phyloP scores from a whole-genome alignment of 1,284 basidiomycete genomes.

The Peniophora sp. region DNA sequence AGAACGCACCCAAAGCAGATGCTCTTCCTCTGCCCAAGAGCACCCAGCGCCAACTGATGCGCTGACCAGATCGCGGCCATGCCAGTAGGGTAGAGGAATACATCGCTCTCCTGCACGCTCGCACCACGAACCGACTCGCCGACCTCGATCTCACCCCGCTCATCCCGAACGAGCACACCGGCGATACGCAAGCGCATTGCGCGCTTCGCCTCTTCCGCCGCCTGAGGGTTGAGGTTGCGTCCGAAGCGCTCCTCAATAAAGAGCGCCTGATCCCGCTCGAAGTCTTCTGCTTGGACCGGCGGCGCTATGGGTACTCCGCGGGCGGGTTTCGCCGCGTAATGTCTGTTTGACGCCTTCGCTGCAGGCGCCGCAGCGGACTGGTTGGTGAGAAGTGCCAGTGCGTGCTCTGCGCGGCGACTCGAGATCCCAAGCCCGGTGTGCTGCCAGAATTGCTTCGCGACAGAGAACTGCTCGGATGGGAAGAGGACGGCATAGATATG shows the following conservation, averaged over 20 bases:
- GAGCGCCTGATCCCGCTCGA: slow-evolving; percentile 42
- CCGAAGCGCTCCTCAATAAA: slow-evolving; percentile 95
- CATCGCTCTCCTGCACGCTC: slow-evolving; percentile 73
- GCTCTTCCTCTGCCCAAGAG: slow-evolving; percentile 63
- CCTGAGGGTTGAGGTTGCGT: slow-evolving; percentile 75
- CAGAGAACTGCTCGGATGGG: slow-evolving; percentile 49
- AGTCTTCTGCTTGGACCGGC: slow-evolving; percentile 18
- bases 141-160: slow-evolving; percentile 36
- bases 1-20: slow-evolving; percentile 80
- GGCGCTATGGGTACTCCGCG: slow-evolving; percentile 14
- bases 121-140: slow-evolving; percentile 57
- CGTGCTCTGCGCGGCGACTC: slow-evolving; percentile 81
- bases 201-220: slow-evolving; percentile 82
- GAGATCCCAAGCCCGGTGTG: slow-evolving; percentile 90
- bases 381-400: slow-evolving; percentile 53
- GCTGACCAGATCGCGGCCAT: slow-evolving; percentile 94
- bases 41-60: slow-evolving; percentile 63
- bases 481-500: slow-evolving; percentile 76
- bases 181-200: slow-evolving; percentile 86
- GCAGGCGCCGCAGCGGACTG: slow-evolving; percentile 23
- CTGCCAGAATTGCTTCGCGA: slow-evolving; percentile 95
- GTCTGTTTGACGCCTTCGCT: slow-evolving; percentile 45
- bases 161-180: slow-evolving; percentile 70
- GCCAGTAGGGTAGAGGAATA: slow-evolving; percentile 81
- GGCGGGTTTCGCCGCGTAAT: slow-evolving; percentile 49